Conservation (phyloP, 768 basidiomycete species). For the Clavaria fumosa region DNA sequence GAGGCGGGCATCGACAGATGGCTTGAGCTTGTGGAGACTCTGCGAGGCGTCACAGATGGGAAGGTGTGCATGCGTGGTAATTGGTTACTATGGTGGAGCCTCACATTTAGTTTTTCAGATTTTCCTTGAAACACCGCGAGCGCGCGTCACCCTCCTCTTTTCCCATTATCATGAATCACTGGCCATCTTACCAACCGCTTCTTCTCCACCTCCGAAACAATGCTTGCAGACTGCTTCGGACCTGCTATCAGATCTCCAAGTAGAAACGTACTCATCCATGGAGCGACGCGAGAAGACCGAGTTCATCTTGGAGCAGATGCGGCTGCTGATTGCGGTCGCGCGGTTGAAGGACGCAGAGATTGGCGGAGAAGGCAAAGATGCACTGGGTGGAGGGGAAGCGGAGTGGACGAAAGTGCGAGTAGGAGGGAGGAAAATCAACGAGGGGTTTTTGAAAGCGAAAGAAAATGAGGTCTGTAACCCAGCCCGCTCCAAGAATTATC, state of each 20-base stretch:
- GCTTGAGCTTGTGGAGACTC: constrained; percentile 78
- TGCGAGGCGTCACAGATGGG: constrained; percentile 88
- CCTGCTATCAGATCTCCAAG: constrained; percentile 85
- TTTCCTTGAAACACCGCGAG: constrained; percentile 91
- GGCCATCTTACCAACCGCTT: constrained; percentile 26
- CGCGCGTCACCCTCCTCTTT: constrained; percentile 80
- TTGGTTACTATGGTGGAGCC: background rate
- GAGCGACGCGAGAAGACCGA: constrained; percentile 95
- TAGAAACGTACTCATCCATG: constrained; percentile 99
- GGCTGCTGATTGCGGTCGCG: constrained; percentile 67
- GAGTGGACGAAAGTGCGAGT: constrained; percentile 93
- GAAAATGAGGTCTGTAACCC: constrained; percentile 86
- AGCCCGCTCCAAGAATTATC: too few species aligned
- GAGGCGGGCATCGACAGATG: constrained; percentile 57
- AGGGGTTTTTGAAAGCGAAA: constrained; percentile 78
- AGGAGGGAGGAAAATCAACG: constrained; percentile 86
- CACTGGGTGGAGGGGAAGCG: constrained; percentile 55
- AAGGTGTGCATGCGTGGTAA: constrained; percentile 44
- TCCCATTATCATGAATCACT: constrained; percentile 74
- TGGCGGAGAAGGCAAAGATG: constrained; percentile 46
- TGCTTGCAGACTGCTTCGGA: constrained; percentile 80
- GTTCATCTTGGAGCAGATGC: constrained; percentile 96
- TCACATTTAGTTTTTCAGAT: constrained; percentile 35
- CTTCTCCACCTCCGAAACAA: constrained; percentile 40
- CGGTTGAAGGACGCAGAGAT: constrained; percentile 57